Conservation (phyloP, 192 early-diverging fungal species). For the Entomortierella lignicola region DNA sequence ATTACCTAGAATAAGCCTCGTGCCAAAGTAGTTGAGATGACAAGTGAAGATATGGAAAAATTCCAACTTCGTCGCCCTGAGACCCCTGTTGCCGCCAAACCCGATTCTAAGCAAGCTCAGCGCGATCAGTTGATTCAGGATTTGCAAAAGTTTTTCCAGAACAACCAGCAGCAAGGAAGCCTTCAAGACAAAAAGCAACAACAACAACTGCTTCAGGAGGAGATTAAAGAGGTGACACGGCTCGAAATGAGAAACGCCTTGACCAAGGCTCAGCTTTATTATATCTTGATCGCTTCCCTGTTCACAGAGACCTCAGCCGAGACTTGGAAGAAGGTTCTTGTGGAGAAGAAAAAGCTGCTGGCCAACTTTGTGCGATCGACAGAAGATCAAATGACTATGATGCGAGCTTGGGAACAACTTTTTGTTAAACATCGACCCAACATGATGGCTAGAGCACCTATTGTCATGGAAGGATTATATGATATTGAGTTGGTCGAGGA, state of each 20-base stretch:
- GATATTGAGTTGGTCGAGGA: constrained; percentile 84
- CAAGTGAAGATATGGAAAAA: constrained; percentile 68
- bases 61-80: constrained; percentile 52
- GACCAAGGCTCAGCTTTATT: constrained; percentile 81
- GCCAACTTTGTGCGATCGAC: constrained; percentile 67
- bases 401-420: constrained; percentile 72
- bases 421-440: constrained; percentile 56
- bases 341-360: constrained; percentile 57
- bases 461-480: constrained; percentile 77
- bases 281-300: constrained; percentile 71
- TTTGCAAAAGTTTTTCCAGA: constrained; percentile 63
- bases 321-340: constrained; percentile 49
- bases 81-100: constrained; percentile 49
- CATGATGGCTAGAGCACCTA: constrained; percentile 66
- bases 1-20: constrained; percentile 62
- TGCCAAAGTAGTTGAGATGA: constrained; percentile 71
- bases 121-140: constrained; percentile 62
- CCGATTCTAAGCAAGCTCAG: constrained; percentile 51
- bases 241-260: constrained; percentile 87
- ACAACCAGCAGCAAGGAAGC: constrained; percentile 5
- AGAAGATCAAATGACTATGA: constrained; percentile 66
- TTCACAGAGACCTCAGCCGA: constrained; percentile 63
- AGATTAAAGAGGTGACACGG: constrained; percentile 85
- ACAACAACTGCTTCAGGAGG: constrained; percentile 60
- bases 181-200: constrained; percentile 27